Percentiles rank a stretch among this genome's conserved stretches.
These are phyloP conservation scores for Ophiostoma novo-ulmi DNA, from an alignment of 2,329 filamentous ascomycete species.

Conservation along the genomic window DNA sequence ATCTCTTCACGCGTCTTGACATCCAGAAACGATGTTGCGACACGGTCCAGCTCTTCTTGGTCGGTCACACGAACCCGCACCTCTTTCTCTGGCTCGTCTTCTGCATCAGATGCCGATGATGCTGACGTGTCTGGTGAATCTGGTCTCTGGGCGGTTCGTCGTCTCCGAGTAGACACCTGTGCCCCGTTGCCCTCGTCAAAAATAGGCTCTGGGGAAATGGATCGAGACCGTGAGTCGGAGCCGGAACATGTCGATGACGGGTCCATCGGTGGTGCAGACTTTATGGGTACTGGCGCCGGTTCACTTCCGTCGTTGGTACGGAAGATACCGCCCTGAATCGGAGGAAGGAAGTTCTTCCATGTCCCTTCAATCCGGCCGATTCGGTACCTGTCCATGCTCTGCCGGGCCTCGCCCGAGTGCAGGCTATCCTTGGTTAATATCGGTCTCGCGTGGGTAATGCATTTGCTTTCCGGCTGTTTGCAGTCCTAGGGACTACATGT, in stretches of 20 bases:
- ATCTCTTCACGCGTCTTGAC: conserved; percentile 69
- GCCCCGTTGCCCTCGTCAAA: conserved; percentile 44
- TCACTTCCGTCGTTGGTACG: conserved; percentile 48
- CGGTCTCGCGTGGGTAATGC: neutral
- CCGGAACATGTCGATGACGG: conserved; percentile 28
- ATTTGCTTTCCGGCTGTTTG: neutral
- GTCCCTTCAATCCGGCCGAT: conserved; percentile 75
- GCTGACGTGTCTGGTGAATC: neutral
- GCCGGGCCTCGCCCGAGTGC: conserved; percentile 71
- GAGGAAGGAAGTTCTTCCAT: conserved; percentile 85
- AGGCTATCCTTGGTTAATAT: conserved; percentile 48
- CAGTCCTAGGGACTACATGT: neutral
- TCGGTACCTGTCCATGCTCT: conserved; percentile 73
- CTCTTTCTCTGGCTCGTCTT: neutral
- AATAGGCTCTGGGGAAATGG: conserved; percentile 44
- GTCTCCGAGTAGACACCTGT: neutral
- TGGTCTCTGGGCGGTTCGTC: neutral
- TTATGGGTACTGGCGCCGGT: neutral
- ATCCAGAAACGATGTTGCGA: conserved; percentile 60
- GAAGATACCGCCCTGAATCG: conserved; percentile 84
- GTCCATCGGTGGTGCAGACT: neutral
- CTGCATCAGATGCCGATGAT: neutral
- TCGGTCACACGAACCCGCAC: neutral
- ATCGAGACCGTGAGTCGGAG: conserved; percentile 28
- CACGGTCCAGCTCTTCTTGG: neutral